Evolutionary conservation across 495 filamentous ascomycete genomes (phyloP).

Genomic region (Thermothielavioides terrestris): DNA sequence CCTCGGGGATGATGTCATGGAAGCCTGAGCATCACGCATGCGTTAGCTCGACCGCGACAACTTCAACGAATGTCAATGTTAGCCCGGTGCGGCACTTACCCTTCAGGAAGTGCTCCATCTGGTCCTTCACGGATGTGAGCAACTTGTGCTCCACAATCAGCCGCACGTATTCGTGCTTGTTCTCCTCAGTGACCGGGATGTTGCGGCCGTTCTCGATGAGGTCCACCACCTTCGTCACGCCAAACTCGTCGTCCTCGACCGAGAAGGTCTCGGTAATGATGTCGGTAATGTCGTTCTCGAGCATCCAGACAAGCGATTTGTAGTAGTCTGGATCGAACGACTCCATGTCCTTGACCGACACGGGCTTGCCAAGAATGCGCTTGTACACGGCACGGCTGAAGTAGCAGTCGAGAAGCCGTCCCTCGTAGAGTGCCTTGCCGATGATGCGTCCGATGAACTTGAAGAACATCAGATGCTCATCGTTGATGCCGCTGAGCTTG

Average conservation of each 20-base stretch:
- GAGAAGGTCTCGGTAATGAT: slow-evolving; percentile 98
- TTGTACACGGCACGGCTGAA: slow-evolving; percentile 99
- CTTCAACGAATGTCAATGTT: not conserved
- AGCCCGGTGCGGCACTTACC: slow-evolving; percentile 44
- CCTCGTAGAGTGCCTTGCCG: slow-evolving; percentile 96
- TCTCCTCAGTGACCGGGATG: slow-evolving; percentile 91
- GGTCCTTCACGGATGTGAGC: slow-evolving; percentile 80
- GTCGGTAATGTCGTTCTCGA: slow-evolving; percentile 97
- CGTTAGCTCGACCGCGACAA: slow-evolving; percentile 16
- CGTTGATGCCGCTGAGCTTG: slow-evolving; percentile 82
- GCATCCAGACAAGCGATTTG: slow-evolving; percentile 98
- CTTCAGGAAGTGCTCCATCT: slow-evolving; percentile 91
- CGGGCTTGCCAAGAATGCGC: slow-evolving; percentile 84
- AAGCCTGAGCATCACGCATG: slow-evolving; percentile 55
- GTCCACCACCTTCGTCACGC: slow-evolving; percentile 77
- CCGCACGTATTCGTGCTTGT: slow-evolving; percentile 96
- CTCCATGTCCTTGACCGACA: slow-evolving; percentile 99
- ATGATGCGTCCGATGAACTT: slow-evolving; percentile 99
- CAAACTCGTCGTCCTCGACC: slow-evolving; percentile 86
- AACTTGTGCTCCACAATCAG: slow-evolving; percentile 90
- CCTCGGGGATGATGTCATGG: slow-evolving; percentile 93
- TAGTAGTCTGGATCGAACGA: slow-evolving; percentile 97
- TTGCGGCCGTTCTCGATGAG: slow-evolving; percentile 80
- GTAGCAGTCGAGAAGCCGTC: slow-evolving; percentile 93
- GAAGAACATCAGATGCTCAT: slow-evolving; percentile 96